These are phyloP conservation scores for Calonectria ilicicola DNA, from an alignment of 2,329 filamentous ascomycete genomes.

Conservation along the genomic window DNA sequence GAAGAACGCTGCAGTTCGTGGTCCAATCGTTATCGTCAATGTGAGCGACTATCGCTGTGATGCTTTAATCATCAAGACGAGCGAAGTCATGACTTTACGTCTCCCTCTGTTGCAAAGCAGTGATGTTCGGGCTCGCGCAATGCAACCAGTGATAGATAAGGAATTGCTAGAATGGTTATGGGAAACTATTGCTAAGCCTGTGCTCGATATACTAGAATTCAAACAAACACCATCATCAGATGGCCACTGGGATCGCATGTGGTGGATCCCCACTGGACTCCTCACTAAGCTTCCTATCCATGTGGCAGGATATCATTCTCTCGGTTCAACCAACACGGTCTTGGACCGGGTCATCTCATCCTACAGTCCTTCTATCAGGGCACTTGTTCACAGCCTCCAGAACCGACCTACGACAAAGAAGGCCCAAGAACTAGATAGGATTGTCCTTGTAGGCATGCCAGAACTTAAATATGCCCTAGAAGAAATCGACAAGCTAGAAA, in stretches of 20 bases:
- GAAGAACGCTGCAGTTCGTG: neutral
- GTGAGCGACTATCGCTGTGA: neutral
- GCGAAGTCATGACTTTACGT: neutral
- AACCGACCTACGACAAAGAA: neutral
- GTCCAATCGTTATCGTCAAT: neutral
- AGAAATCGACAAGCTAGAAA: no score
- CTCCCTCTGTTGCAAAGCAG: neutral
- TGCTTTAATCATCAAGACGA: neutral
- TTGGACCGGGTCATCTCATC: constrained; percentile 53
- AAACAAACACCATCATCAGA: constrained; percentile 3
- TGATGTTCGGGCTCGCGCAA: no score
- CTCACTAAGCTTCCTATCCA: constrained; percentile 47
- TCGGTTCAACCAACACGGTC: constrained; percentile 35
- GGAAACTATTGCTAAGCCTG: constrained; percentile 38
- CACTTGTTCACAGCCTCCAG: constrained; percentile 41
- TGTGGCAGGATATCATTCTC: constrained; percentile 46
- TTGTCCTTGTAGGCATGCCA: neutral
- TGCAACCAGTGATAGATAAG: neutral
- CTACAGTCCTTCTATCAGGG: constrained; percentile 49
- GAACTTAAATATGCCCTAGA: neutral
- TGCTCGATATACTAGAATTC: constrained; percentile 41
- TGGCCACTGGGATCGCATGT: constrained; percentile 43
- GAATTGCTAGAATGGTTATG: constrained; percentile 46
- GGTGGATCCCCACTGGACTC: constrained; percentile 49
- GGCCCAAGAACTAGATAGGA: neutral